These are phyloP conservation scores for Verticillium longisporum DNA, from an alignment of 2,329 filamentous ascomycete species.

Conservation along the genomic window DNA sequence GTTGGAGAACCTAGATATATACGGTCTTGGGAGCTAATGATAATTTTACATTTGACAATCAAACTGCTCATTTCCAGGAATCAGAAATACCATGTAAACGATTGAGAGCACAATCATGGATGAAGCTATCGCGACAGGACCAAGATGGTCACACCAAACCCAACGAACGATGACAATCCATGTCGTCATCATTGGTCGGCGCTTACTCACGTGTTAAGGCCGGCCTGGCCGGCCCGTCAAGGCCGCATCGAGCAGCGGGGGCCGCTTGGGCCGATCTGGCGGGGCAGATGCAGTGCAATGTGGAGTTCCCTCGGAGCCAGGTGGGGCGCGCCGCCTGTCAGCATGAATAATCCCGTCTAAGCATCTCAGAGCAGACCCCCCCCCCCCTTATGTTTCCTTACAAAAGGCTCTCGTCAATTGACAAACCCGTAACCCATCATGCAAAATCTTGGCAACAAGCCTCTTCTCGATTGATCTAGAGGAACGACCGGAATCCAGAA, in stretches of 20 bases:
- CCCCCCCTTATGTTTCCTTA: neutral
- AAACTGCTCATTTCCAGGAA: too few relatives aligned
- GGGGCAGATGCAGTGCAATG: neutral
- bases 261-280: neutral
- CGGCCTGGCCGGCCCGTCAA: too few relatives aligned
- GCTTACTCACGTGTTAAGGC: neutral
- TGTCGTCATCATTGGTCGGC: neutral
- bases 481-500: neutral
- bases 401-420: neutral
- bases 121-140: neutral
- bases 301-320: neutral
- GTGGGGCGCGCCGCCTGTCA: conserved; percentile 5
- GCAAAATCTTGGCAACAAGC: neutral
- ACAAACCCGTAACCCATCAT: neutral
- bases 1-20: neutral
- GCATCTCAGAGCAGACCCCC: neutral
- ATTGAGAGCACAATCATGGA: neutral
- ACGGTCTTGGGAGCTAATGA: neutral
- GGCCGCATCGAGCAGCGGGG: neutral
- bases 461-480: conserved; percentile 10
- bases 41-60: neutral
- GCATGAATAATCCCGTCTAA: conserved; percentile 12
- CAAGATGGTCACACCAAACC: neutral
- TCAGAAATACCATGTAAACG: too few relatives aligned
- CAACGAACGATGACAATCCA: neutral